phyloP scores from a whole-genome alignment of 306 rosid species.

The Rubus idaeus region DNA sequence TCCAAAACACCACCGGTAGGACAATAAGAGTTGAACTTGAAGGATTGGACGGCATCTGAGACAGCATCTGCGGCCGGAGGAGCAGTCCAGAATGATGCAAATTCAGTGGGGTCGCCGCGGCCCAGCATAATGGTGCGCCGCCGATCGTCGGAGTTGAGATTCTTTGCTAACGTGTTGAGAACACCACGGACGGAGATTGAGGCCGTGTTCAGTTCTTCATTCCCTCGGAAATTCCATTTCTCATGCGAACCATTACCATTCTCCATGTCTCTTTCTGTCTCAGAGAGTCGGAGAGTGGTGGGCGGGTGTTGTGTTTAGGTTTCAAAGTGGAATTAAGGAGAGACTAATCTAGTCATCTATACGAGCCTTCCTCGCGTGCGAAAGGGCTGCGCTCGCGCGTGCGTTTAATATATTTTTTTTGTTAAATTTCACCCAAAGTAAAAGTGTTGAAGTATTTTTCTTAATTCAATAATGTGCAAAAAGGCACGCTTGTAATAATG shows the following conservation, averaged over 20 bases:
- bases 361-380: too few relatives aligned
- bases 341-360: too few relatives aligned
- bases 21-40: slow-evolving; percentile 45
- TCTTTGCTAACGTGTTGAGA: slow-evolving; percentile 27
- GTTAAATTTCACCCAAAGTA: too few relatives aligned
- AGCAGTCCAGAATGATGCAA: slow-evolving; percentile 33
- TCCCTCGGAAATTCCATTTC: slow-evolving; percentile 55
- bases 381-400: too few relatives aligned
- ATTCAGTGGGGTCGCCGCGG: slow-evolving; percentile 53
- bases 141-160: slow-evolving; percentile 22
- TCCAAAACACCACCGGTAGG: slow-evolving; percentile 42
- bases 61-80: slow-evolving; percentile 32
- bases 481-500: too few relatives aligned
- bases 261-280: slow-evolving; percentile 28
- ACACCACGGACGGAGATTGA: slow-evolving; percentile 44
- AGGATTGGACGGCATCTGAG: slow-evolving; percentile 37
- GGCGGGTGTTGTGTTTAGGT: not conserved
- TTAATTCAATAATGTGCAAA: too few relatives aligned
- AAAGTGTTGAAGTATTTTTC: too few relatives aligned
- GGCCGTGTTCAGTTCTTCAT: slow-evolving; percentile 35
- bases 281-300: not conserved
- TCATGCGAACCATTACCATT: slow-evolving; percentile 12
- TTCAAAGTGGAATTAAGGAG: not conserved
- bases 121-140: slow-evolving; percentile 38
- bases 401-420: too few relatives aligned